Percentiles rank a stretch among this genome's conserved stretches.
Evolutionary conservation across 78 protist genomes (phyloP).

Genomic region (Monocercomonoides exilis): DNA sequence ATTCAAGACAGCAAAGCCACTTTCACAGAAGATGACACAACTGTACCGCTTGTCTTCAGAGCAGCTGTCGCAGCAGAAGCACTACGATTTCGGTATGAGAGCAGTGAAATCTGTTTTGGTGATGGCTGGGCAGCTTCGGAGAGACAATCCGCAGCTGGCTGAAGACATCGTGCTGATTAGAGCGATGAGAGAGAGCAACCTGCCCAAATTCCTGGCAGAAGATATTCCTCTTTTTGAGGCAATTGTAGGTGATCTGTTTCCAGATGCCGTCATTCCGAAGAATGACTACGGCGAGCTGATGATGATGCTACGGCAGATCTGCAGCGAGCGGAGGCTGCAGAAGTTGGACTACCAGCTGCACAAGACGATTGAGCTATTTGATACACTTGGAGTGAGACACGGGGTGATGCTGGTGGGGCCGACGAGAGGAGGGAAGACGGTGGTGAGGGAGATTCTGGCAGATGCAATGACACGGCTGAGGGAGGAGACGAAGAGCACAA

Average conservation of each 20-base stretch:
- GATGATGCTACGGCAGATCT: constrained; percentile 18
- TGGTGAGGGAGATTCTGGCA: neutral
- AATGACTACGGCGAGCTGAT: constrained; percentile 51
- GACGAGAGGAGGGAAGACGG: constrained; percentile 65
- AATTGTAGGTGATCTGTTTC: constrained; percentile 69
- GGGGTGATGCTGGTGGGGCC: constrained; percentile 78
- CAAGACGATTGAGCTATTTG: constrained; percentile 58
- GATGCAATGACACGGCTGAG: constrained; percentile 33
- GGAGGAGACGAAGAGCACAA: neutral
- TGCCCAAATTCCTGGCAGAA: constrained; percentile 69
- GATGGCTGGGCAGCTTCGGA: constrained; percentile 58
- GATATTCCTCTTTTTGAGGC: constrained; percentile 70
- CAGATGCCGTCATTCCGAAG: constrained; percentile 50
- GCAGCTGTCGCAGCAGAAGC: constrained; percentile 70
- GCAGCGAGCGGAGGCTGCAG: neutral
- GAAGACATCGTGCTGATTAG: constrained; percentile 65
- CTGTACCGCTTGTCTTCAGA: constrained; percentile 55
- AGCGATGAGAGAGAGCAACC: constrained; percentile 66
- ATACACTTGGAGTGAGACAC: constrained; percentile 58
- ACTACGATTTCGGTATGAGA: constrained; percentile 73
- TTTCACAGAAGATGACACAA: constrained; percentile 50
- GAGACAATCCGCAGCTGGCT: constrained; percentile 12
- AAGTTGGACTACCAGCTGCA: neutral
- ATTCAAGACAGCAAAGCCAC: constrained; percentile 20
- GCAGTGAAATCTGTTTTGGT: constrained; percentile 59